Base-by-base conservation (phyloP, 176 grass and related monocot species). In the Rhynchospora pubera region DNA sequence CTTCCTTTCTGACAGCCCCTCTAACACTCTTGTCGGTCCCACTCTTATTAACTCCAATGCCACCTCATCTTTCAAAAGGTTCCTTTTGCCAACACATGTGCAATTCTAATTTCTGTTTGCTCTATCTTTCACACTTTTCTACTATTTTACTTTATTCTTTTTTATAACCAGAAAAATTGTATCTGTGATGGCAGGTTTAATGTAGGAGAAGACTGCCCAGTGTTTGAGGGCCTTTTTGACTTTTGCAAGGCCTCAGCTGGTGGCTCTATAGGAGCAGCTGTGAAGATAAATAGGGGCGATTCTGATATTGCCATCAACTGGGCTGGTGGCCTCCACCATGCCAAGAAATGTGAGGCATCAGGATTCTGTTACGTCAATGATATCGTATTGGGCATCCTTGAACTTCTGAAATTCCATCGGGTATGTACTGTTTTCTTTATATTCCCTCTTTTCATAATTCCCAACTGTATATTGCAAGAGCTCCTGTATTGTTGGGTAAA, bases 291-390 rank as follows among this genome's bases (percentile, higher is more conserved):
- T 87, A 88, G 85, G 24, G 94, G 85, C 42, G 91, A 97, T 53
- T 86, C 89, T 65, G 94, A 97, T 79, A 97, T 97, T 79, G 87
- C 91, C 45, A 84, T 97, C 28, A 97, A 97, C 80, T 97, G 94
- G 94, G 91, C 94, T 0, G 94, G 94, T 10, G 91, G 94, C 3
- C 94, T 97, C 55, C 94, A 93, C 81, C 94, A 97, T 78, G 94
- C 94, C 46, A 97, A 97, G 79, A 97, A 97, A 83, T 53, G 85
- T 57, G 91, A 91, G 85, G 94, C 94, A 58, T 97, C 94, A 5
- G 91, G 94, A 3, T 97, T 97, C 71, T 97, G 93, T 84, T 97
- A 97, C 30, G 87, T 97, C 52, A 97, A 97, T 84, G 91, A 97
- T 85, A 91, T 93, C 60, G 91, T 97, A 65, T 87, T 97, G 75